Percentiles rank a stretch among this genome's conserved stretches.
phyloP scores from a whole-genome alignment of 345 rosid species.

The Heritiera fomes region DNA sequence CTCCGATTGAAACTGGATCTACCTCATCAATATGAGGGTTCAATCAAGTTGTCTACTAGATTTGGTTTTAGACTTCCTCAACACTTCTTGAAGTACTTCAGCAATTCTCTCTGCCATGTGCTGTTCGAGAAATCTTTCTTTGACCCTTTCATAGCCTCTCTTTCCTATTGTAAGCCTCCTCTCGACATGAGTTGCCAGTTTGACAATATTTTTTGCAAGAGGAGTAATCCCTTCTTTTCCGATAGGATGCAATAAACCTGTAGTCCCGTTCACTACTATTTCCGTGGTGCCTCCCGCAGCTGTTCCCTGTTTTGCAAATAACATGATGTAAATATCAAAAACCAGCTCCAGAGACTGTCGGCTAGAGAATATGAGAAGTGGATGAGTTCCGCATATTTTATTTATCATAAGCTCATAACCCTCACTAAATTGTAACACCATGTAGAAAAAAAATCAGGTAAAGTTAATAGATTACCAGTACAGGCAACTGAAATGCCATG shows the following conservation, averaged over 20 bases:
- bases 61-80: constrained; percentile 27
- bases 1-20: not conserved
- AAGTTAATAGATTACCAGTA: constrained; percentile 39
- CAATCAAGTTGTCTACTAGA: not conserved
- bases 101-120: constrained; percentile 53
- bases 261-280: constrained; percentile 52
- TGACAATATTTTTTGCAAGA: constrained; percentile 46
- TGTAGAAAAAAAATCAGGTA: not conserved
- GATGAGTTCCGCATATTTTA: no score
- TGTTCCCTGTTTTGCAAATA: constrained; percentile 37
- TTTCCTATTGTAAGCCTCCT: constrained; percentile 58
- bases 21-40: not conserved
- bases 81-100: constrained; percentile 40
- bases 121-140: constrained; percentile 44
- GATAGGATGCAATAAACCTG: constrained; percentile 48
- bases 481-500: constrained; percentile 61
- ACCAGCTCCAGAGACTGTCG: not conserved
- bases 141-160: constrained; percentile 50
- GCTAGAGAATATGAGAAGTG: not conserved
- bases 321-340: not conserved
- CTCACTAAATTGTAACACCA: not conserved
- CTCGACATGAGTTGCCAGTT: constrained; percentile 49
- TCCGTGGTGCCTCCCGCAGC: constrained; percentile 57
- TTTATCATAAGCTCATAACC: not conserved
- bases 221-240: constrained; percentile 47